A percentile compares a stretch with the other conserved stretches of the same genome.
Conservation (phyloP, 495 filamentous ascomycete species). For the Ramalina intermedia region DNA sequence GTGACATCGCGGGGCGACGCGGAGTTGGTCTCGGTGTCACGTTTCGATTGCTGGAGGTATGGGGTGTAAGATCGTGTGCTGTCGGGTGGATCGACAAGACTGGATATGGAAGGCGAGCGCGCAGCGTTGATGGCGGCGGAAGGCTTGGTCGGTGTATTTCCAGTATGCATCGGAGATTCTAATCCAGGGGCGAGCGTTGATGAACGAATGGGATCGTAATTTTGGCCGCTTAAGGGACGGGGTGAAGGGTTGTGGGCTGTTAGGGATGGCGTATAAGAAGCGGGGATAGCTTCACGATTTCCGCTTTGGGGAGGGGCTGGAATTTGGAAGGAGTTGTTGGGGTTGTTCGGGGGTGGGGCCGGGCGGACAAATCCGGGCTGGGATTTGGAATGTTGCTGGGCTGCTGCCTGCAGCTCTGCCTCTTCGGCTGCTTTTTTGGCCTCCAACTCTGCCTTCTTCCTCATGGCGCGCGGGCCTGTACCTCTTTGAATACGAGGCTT, state of each 20-base stretch:
- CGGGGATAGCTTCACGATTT: slow-evolving; percentile 27
- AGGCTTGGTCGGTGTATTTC: slow-evolving; percentile 13
- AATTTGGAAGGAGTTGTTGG: slow-evolving; percentile 6
- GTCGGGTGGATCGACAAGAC: slow-evolving; percentile 67
- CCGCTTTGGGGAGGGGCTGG: slow-evolving; percentile 19
- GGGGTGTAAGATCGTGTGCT: slow-evolving; percentile 25
- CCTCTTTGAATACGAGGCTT: slow-evolving; percentile 14
- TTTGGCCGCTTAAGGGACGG: slow-evolving; percentile 52
- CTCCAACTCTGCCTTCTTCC: slow-evolving; percentile 30
- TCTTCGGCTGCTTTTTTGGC: slow-evolving; percentile 17
- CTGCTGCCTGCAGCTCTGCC: slow-evolving; percentile 10
- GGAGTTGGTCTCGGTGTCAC: slow-evolving; percentile 6
- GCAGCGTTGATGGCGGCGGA: slow-evolving; percentile 47
- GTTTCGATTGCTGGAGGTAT: slow-evolving; percentile 11
- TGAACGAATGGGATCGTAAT: slow-evolving; percentile 76
- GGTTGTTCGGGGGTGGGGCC: slow-evolving; percentile 17
- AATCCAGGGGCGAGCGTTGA: slow-evolving; percentile 45
- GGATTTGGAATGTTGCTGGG: slow-evolving; percentile 11
- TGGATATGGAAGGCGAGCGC: slow-evolving; percentile 78
- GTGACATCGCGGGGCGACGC: slow-evolving; percentile 25
- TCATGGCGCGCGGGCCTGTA: slow-evolving; percentile 9
- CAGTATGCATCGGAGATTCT: slow-evolving; percentile 32
- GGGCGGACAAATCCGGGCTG: slow-evolving; percentile 5
- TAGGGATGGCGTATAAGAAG: slow-evolving; percentile 10
- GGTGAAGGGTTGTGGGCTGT: slow-evolving; percentile 18